Base-by-base conservation (phyloP, 306 rosid genomes). In the Vachellia pachyceras region DNA sequence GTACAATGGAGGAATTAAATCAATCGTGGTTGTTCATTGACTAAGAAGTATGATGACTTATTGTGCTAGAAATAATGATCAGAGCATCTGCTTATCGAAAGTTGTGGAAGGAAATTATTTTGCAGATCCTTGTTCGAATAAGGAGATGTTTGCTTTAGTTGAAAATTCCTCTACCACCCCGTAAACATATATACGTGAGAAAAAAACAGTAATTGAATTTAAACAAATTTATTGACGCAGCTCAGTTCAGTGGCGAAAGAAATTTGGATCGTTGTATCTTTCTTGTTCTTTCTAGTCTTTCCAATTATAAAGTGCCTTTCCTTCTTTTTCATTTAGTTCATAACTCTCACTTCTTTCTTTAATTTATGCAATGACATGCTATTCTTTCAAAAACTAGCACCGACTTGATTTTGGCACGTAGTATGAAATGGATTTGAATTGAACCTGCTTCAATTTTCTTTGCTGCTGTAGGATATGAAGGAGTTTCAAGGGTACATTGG, bases 381-480 rank as follows among this genome's bases (percentile, higher is more conserved):
- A 42, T 7, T 39, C 37, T 10, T 44, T 41, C 41, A 10, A 14
- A 15, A 7, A 6, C 60, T 18, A 33, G 2, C 10, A 18, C 18
- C 7, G 4, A 25, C 11, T 0, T 1, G 14, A 60, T 60, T 58
- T 60, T 25, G 35, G 37, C 13, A 25, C 5, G 1, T 58, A 10
- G 6, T 61, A 10, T 61, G 33, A 61, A 29, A 10, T 33, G 68
- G 1, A 61, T 29, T 29, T 61, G 68, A 5, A 13, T 23, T 22
- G 36, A 23, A 23, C 36, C 33, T 3, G 45, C 5, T 40, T 41
- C 73, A n/a, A 40, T 10, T 18, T 68, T 41, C 25, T 5, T 2
- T 76, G 60, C 12, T 60, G 13, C 78, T 80, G 74, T 74, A 82
- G 86, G 81, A 71, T 20, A 80, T 83, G 88, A 79, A 78, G 83